phyloP scores from a whole-genome alignment of 306 rosid species.

The Cucumis cinereus region DNA sequence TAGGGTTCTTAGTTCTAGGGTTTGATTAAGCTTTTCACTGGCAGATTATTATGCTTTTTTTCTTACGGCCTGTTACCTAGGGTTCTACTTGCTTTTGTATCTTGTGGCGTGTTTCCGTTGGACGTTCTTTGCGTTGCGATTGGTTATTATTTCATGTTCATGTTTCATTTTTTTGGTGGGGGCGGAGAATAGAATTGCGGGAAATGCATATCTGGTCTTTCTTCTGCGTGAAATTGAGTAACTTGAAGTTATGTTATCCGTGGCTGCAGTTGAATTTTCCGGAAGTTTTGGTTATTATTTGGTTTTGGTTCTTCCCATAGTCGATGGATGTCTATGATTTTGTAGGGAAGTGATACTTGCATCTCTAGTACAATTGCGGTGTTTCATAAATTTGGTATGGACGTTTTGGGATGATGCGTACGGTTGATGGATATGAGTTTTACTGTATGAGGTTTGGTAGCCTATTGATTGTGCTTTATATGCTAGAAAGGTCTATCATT shows the following conservation, averaged over 20 bases:
- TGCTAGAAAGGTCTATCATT: background rate
- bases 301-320: background rate
- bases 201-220: background rate
- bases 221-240: background rate
- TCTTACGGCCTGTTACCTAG: background rate
- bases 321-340: background rate
- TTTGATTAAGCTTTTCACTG: background rate
- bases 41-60: background rate
- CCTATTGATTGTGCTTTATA: background rate
- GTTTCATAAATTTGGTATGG: background rate
- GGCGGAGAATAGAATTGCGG: background rate
- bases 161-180: background rate
- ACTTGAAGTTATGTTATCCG: background rate
- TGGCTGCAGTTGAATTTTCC: background rate
- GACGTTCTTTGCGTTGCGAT: background rate
- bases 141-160: background rate
- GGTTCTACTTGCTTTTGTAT: background rate
- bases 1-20: background rate
- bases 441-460: background rate
- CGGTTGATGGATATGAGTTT: background rate
- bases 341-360: background rate
- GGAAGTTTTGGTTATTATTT: background rate
- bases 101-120: background rate
- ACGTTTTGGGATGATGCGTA: background rate
- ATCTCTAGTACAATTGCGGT: background rate